phyloP scores from a whole-genome alignment of 2,329 filamentous ascomycete genomes.

The Mollisiaceae sp. region DNA sequence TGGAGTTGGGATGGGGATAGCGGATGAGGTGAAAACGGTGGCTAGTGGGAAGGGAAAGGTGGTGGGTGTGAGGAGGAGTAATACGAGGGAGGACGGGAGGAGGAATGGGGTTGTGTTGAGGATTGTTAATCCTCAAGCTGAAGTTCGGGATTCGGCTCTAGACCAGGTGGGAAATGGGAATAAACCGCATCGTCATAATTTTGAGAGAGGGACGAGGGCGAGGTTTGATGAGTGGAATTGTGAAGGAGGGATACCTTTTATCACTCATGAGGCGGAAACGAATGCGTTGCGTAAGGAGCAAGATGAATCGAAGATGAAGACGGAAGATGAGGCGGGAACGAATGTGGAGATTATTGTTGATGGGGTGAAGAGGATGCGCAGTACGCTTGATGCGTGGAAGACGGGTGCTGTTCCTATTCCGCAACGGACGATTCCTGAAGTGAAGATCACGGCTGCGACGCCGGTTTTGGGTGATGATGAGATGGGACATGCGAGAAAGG shows the following conservation, averaged over 20 bases:
- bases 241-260: background rate
- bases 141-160: too few relatives aligned
- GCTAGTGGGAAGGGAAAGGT: too few relatives aligned
- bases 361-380: background rate
- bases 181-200: background rate
- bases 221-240: background rate
- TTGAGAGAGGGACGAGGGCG: background rate
- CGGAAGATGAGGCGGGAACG: background rate
- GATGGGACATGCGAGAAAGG: background rate
- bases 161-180: background rate
- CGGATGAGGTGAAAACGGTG: too few relatives aligned
- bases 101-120: background rate
- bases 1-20: too few relatives aligned
- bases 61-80: background rate
- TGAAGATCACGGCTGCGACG: background rate
- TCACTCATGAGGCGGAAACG: background rate
- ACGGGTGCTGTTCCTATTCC: background rate
- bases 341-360: background rate
- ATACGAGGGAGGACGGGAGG: background rate
- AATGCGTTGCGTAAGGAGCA: background rate
- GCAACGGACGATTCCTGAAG: background rate
- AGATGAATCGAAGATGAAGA: background rate
- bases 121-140: background rate
- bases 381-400: background rate
- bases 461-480: background rate